Evolutionary conservation across 345 rosid species (phyloP), one percentile per base, ranked within the genome.

Genomic region (Physaria fendleri): DNA sequence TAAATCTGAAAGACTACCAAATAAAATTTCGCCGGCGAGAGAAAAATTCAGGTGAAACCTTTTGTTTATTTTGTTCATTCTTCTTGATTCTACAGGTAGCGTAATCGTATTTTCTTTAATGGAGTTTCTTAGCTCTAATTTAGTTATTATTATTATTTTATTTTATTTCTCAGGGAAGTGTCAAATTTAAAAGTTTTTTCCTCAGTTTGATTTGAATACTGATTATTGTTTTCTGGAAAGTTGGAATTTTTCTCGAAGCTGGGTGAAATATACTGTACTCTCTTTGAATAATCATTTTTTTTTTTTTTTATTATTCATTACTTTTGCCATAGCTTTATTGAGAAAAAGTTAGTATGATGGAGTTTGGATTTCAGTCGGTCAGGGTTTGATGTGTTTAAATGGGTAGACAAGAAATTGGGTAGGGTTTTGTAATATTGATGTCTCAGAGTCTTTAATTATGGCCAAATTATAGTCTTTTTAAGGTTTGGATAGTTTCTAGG

Each of bases 41-140:
- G 61, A 43, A 17, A 64, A 43, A 1, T 64, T 54, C 54, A 33
- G 62, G 69, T 64, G 37, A 22, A 30, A 53, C 52, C n/a, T 50
- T 2, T 20, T 29, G 32, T 18, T 18, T 17, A 5, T 42, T 5
- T 40, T 24, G 6, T 17, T 40, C 23, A 10, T 39, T 16, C 34
- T 60, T 45, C 45, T 46, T 21, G 25, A 27, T 23, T 49, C 30
- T 49, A 30, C 10, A 25, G 66, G 38, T 62, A n/a, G n/a, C 1
- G 39, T 27, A 27, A 37, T 49, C 30, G 21, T 13, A 8, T 39
- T 12, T 15, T 51, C 33, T 29, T 5, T 51, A 41, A 40, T 51
- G 51, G 32, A 50, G 40, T 49, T 61, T 39, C 23, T 38, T 27
- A 49, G 23, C 12, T 38, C 8, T 62, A 14, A 49, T n/a, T 13